Evolutionary conservation across 2,329 filamentous ascomycete species (phyloP).

Genomic region (Coniella lustricola): DNA sequence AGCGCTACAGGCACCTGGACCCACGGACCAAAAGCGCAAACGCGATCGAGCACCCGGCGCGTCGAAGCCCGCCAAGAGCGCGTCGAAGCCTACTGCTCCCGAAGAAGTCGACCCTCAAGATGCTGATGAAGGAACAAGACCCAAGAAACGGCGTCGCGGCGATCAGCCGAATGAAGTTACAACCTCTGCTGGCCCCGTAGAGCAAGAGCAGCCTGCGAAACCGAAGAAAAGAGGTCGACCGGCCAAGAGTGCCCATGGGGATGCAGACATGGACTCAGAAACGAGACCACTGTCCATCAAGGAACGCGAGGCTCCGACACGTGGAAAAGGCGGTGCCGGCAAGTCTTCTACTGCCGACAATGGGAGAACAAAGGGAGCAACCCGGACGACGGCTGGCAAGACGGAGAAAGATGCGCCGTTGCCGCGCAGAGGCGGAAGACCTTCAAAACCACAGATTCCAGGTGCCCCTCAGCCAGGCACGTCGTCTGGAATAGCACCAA

Average conservation of each 20-base stretch:
- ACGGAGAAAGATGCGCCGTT: no score
- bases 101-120: conserved; percentile 8
- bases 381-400: conserved; percentile 3
- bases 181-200: not conserved
- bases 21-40: conserved; percentile 27
- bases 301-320: not conserved
- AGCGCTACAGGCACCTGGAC: conserved; percentile 21
- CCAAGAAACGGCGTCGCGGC: conserved; percentile 18
- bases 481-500: no score
- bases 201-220: conserved; percentile 1
- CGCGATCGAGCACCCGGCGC: conserved; percentile 26
- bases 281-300: not conserved
- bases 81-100: conserved; percentile 16
- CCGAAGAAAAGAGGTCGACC: conserved; percentile 6
- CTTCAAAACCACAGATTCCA: no score
- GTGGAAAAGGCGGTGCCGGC: no score
- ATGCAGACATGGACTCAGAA: conserved; percentile 16
- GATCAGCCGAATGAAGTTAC: not conserved
- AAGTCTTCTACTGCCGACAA: not conserved
- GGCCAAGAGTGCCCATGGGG: conserved; percentile 3
- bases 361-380: conserved; percentile 12
- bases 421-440: no score
- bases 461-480: no score
- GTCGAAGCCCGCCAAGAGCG: conserved; percentile 18
- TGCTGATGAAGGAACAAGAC: conserved; percentile 9